Evolutionary conservation across 2,329 filamentous ascomycete species (phyloP).

Genomic region (Metarhizium sp.): DNA sequence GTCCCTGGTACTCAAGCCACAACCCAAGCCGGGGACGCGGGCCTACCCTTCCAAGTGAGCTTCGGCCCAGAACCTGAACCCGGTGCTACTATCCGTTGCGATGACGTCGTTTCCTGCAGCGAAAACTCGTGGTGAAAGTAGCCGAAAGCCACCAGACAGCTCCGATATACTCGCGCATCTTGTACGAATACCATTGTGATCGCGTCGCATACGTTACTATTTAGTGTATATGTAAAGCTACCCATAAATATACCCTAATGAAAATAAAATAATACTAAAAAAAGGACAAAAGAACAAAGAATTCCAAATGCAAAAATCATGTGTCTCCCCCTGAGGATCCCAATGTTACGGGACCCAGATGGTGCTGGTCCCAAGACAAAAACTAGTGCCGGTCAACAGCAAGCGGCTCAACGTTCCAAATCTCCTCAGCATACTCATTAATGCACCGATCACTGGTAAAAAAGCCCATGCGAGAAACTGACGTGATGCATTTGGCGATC

Average conservation of each 20-base stretch:
- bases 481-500: slow-evolving; percentile 81
- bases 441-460: slow-evolving; percentile 94
- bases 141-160: not conserved
- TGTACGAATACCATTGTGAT: no score
- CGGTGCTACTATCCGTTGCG: no score
- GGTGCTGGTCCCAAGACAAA: not conserved
- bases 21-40: not conserved
- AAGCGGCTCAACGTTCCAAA: slow-evolving; percentile 93
- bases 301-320: not conserved
- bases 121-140: no score
- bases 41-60: not conserved
- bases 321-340: not conserved
- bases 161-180: not conserved
- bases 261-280: not conserved
- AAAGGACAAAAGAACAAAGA: not conserved
- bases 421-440: slow-evolving; percentile 91
- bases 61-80: no score
- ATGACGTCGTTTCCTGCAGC: no score
- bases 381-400: slow-evolving; percentile 23
- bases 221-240: not conserved
- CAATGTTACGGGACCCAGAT: not conserved
- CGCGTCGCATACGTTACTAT: not conserved
- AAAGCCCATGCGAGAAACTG: slow-evolving; percentile 92
- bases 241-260: not conserved
- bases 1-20: not conserved